phyloP scores from a whole-genome alignment of 2,329 filamentous ascomycete genomes.

The Sphaerulina vaccinii region DNA sequence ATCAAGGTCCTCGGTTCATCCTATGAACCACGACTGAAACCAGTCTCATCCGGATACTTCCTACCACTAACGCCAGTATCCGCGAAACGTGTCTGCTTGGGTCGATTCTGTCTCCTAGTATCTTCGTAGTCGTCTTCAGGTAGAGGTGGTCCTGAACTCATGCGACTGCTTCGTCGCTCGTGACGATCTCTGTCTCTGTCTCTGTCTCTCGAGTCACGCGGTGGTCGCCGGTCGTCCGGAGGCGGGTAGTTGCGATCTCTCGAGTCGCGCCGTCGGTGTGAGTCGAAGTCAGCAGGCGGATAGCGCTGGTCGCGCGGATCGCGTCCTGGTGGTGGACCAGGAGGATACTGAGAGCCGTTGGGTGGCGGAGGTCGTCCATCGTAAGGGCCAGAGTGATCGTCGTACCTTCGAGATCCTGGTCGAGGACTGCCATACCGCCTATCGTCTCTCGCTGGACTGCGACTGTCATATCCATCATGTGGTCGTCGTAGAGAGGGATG shows the following conservation, averaged over 20 bases:
- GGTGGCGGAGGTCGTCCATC: conserved; percentile 8
- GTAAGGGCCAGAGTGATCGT: conserved; percentile 7
- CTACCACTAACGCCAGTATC: conserved; percentile 18
- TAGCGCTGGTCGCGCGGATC: conserved; percentile 13
- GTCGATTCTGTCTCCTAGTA: conserved; percentile 10
- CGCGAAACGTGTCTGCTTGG: conserved; percentile 19
- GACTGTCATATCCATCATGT: conserved; percentile 19
- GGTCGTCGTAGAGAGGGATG: conserved; percentile 22
- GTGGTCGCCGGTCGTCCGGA: not conserved
- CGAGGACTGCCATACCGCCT: conserved; percentile 16
- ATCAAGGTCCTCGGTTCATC: conserved; percentile 9
- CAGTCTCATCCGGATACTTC: conserved; percentile 17
- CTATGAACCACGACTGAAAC: conserved; percentile 9
- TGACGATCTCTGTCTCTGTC: conserved; percentile 12
- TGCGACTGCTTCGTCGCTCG: conserved; percentile 14
- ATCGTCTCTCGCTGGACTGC: conserved; percentile 20
- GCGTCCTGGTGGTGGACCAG: conserved; percentile 6
- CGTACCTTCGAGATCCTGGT: conserved; percentile 13
- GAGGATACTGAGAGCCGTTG: conserved; percentile 9
- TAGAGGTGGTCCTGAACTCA: not conserved
- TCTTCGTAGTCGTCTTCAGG: conserved; percentile 18
- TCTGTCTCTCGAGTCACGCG: conserved; percentile 7
- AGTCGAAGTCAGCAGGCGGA: conserved; percentile 4
- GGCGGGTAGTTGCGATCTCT: conserved; percentile 10
- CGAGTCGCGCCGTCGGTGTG: conserved; percentile 4